Conservation (phyloP, 2,329 filamentous ascomycete species). For the Chaetomium globosum region DNA sequence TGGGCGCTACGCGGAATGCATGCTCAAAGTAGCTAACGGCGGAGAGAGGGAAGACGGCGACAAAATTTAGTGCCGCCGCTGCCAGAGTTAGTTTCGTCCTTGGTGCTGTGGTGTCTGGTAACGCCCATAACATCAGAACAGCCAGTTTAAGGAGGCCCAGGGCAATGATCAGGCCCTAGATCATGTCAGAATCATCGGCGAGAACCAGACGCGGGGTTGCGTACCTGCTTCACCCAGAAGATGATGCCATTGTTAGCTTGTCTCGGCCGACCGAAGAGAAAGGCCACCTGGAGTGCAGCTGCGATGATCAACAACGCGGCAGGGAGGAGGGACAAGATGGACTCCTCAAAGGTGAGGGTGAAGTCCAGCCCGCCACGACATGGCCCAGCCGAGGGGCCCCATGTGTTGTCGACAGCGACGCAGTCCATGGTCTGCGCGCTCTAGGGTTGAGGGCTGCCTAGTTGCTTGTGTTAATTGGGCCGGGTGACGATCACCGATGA, state of each 20-base stretch:
- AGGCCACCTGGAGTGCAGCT: slow-evolving; percentile 16
- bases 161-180: slow-evolving; percentile 6
- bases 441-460: not conserved
- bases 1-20: slow-evolving; percentile 17
- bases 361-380: slow-evolving; percentile 24
- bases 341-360: slow-evolving; percentile 24
- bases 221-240: slow-evolving; percentile 17
- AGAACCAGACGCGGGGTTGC: not conserved
- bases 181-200: not conserved
- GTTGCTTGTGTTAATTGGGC: not conserved
- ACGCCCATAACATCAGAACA: slow-evolving; percentile 20
- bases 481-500: not conserved
- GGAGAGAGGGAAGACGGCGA: slow-evolving; percentile 13
- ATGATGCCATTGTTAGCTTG: slow-evolving; percentile 13
- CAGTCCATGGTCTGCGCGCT: slow-evolving; percentile 19
- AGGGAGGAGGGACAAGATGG: slow-evolving; percentile 19
- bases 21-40: slow-evolving; percentile 23
- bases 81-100: slow-evolving; percentile 20
- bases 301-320: slow-evolving; percentile 13
- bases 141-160: slow-evolving; percentile 20
- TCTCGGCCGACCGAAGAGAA: slow-evolving; percentile 17
- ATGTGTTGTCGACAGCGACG: slow-evolving; percentile 9
- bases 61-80: slow-evolving; percentile 19
- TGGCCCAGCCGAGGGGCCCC: slow-evolving; percentile 22
- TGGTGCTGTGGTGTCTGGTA: slow-evolving; percentile 16